A percentile compares a stretch with the other conserved stretches of the same genome.
Evolutionary conservation across 108 stramenopile genomes (phyloP).

Genomic region (Stephanodiscus triporus): DNA sequence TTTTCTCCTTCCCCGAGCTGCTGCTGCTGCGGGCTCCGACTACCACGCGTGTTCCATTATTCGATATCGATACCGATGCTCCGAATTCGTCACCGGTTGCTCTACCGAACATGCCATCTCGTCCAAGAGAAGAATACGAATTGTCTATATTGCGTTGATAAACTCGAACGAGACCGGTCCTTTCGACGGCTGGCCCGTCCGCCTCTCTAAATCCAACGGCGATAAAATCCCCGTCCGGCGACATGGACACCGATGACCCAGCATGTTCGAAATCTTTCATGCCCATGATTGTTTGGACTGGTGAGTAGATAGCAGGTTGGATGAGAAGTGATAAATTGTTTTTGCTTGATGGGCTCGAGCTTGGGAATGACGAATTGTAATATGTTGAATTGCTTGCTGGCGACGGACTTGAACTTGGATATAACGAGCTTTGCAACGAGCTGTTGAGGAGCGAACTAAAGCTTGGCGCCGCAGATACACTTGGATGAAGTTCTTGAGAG

Average conservation of each 20-base stretch:
- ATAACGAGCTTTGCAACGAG: background rate
- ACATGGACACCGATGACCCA: constrained; percentile 23
- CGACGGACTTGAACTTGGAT: constrained; percentile 3
- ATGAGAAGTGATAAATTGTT: background rate
- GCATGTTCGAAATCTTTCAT: constrained; percentile 19
- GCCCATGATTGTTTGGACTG: constrained; percentile 19
- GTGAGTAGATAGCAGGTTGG: background rate
- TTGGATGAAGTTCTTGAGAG: background rate
- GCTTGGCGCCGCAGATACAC: background rate
- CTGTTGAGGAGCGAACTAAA: background rate
- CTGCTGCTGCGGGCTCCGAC: constrained; percentile 37
- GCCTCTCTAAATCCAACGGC: constrained; percentile 39
- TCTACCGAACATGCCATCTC: constrained; percentile 31
- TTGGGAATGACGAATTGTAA: background rate
- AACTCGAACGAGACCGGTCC: constrained; percentile 29
- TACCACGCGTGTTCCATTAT: constrained; percentile 37
- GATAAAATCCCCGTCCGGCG: constrained; percentile 21
- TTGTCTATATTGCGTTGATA: constrained; percentile 16
- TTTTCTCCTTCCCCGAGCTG: constrained; percentile 12
- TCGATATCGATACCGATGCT: constrained; percentile 34
- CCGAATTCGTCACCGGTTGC: constrained; percentile 39
- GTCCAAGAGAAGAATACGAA: constrained; percentile 20
- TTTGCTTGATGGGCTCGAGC: constrained; percentile 2
- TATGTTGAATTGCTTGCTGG: constrained; percentile 2
- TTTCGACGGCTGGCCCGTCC: constrained; percentile 2